Conservation (phyloP, 2,329 filamentous ascomycete species). For the Blastomyces parvus region DNA sequence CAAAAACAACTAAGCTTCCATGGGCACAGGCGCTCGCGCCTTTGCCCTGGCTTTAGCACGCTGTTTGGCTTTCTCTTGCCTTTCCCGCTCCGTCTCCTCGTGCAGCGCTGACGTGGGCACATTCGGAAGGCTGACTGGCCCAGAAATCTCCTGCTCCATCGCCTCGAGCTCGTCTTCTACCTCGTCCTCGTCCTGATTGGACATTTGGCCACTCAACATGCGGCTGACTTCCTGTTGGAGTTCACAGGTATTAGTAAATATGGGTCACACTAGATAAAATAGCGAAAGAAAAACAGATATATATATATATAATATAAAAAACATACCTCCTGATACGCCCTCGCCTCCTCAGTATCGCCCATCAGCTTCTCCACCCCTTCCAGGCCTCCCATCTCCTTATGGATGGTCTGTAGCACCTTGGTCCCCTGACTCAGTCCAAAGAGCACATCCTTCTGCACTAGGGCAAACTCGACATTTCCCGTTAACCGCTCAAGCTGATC, state of each 20-base stretch:
- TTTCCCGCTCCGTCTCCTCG: constrained; percentile 22
- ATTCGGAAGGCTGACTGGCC: constrained; percentile 29
- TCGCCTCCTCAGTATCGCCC: constrained; percentile 81
- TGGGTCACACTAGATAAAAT: background rate
- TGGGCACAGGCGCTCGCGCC: constrained; percentile 20
- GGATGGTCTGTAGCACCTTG: constrained; percentile 77
- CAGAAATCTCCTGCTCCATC: constrained; percentile 56
- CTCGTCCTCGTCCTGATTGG: constrained; percentile 92
- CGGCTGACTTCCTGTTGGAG: constrained; percentile 71
- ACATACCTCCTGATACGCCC: constrained; percentile 77
- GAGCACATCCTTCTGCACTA: constrained; percentile 92
- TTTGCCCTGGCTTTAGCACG: constrained; percentile 29
- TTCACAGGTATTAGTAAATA: background rate
- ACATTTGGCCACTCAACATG: constrained; percentile 78
- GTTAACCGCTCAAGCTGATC: constrained; percentile 85
- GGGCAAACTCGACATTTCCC: constrained; percentile 83
- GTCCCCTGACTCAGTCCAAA: constrained; percentile 91
- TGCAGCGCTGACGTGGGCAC: constrained; percentile 29
- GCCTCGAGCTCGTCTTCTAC: constrained; percentile 90
- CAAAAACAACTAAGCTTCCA: constrained; percentile 19
- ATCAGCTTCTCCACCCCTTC: constrained; percentile 92
- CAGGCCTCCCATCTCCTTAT: constrained; percentile 90
- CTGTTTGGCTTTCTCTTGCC: constrained; percentile 24
- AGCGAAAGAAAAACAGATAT: background rate
- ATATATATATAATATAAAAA: background rate